Evolutionary conservation across 2,329 filamentous ascomycete genomes (phyloP).

Genomic region (Ophiostoma tasmaniense): DNA sequence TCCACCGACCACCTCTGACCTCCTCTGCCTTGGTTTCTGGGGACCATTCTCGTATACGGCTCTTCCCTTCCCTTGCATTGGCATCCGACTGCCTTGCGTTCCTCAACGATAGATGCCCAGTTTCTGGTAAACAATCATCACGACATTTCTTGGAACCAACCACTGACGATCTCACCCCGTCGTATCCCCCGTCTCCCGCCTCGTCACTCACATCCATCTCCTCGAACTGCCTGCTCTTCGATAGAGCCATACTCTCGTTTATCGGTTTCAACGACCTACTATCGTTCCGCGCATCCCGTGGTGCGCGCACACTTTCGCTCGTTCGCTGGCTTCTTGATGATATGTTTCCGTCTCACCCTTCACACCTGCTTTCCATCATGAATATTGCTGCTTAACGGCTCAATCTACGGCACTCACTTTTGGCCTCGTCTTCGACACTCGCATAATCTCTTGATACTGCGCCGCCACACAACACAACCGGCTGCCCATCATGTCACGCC

Average conservation of each 20-base stretch:
- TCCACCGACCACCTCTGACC: not conserved
- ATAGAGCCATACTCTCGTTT: not conserved
- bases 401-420: not conserved
- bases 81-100: not conserved
- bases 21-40: not conserved
- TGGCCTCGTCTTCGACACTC: not conserved
- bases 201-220: too few relatives aligned
- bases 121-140: not conserved
- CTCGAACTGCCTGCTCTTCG: not conserved
- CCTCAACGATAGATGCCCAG: not conserved
- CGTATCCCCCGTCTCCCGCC: not conserved
- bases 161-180: not conserved
- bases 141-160: not conserved
- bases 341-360: not conserved
- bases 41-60: not conserved
- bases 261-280: not conserved
- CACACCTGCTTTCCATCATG: conserved; percentile 8
- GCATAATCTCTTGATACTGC: not conserved
- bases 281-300: not conserved
- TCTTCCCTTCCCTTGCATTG: not conserved
- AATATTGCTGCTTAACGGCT: conserved; percentile 2
- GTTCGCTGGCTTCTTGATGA: not conserved
- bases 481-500: conserved; percentile 21
- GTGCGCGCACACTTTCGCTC: not conserved
- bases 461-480: not conserved